Base-by-base conservation (phyloP, 768 basidiomycete species). In the Ramaria rubella region DNA sequence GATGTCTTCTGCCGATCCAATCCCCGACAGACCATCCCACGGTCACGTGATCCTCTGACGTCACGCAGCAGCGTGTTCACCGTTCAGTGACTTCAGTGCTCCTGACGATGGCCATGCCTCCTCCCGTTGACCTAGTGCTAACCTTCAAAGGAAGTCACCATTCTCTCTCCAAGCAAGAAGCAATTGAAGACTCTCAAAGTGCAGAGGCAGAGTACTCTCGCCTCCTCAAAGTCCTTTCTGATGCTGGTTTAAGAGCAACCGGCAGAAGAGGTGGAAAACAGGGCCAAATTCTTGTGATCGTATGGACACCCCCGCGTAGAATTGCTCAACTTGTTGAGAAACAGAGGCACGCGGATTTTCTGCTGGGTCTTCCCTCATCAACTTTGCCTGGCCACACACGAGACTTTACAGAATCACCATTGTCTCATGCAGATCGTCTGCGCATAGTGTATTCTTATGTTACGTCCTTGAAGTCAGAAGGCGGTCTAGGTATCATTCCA, bases 321-420 rank as follows among this genome's bases (percentile, higher is more conserved):
- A 71, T 96, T 19, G 65, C 77, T 24, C 78, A 79, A 44, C 76
- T 95, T 8, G 80, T 87, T 1, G 81, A 81, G 59, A 82, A 43
- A 92, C 94, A 73, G 74, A 85, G 91, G 90, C 78, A 85, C 63
- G 81, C 83, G 2, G 90, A 90, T 69, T 92, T 88, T 65, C 70
- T 93, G 3, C 83, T 82, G 48, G 85, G 86, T 12, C 72, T 94
- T 27, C 86, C 82, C n/a, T 78, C 76, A 55, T 75, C 73, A 40
- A 75, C 75, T 51, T 63, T 80, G 17, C 70, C 75, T 27, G 68
- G 67, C 68, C 11, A 72, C 76, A 5, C 68, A 72, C 66, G 76
- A 21, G 75, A 77, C 52, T 68, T 71, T 2, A 71, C 72, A 3
- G 70, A 78, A 0, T 44, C 61, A 0, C 61, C 62, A 1, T 70